These are phyloP conservation scores for Cucurbita moschata DNA, from an alignment of 306 rosid genomes.

Conservation along the genomic window DNA sequence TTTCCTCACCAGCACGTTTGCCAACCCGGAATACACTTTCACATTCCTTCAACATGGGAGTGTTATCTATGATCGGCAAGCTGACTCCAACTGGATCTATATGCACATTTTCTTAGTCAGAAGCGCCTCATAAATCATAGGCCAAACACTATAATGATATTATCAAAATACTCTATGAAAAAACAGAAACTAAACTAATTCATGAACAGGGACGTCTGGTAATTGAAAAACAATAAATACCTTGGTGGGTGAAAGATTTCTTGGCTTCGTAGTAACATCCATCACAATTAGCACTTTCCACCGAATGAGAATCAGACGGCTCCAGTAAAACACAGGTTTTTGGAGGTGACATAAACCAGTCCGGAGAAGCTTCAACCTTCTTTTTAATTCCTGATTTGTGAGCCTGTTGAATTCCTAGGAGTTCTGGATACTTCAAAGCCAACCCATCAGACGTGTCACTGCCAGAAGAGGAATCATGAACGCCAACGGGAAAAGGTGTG, in stretches of 20 bases:
- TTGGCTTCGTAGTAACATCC: conserved; percentile 19
- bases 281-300: conserved; percentile 18
- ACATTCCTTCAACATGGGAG: conserved; percentile 51
- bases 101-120: background rate
- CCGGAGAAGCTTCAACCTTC: conserved; percentile 53
- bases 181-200: conserved; percentile 1
- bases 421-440: conserved; percentile 55
- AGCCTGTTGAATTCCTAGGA: conserved; percentile 32
- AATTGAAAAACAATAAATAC: conserved; percentile 15
- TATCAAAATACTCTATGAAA: background rate
- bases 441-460: conserved; percentile 26
- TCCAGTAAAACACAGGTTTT: conserved; percentile 74
- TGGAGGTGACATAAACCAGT: conserved; percentile 78
- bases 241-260: conserved; percentile 21
- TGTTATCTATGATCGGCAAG: conserved; percentile 25
- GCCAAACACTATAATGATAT: background rate
- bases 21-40: conserved; percentile 37
- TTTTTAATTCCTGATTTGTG: conserved; percentile 27
- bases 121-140: background rate
- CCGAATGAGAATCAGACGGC: conserved; percentile 40
- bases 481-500: conserved; percentile 75
- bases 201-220: background rate
- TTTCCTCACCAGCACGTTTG: conserved; percentile 71
- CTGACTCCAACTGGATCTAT: conserved; percentile 27
- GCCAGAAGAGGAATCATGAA: conserved; percentile 26